Evolutionary conservation across 495 filamentous ascomycete species (phyloP).

Genomic region (Lophium mytilinum): DNA sequence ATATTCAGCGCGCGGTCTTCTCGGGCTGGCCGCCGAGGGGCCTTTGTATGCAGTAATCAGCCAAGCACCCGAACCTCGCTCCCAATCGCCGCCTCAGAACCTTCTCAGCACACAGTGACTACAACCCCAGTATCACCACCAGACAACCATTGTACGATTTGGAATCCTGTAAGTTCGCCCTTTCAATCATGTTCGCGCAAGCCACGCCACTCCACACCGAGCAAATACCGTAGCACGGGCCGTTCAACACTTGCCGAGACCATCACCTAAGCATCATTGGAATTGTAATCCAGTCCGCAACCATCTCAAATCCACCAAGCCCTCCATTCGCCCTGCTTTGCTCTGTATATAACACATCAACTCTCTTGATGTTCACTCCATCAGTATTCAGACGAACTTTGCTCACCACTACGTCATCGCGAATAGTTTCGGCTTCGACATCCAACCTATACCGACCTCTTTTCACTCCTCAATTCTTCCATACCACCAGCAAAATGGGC

Average conservation of each 20-base stretch:
- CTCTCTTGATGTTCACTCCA: constrained; percentile 21
- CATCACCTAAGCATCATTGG: constrained; percentile 11
- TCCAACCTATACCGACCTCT: constrained; percentile 25
- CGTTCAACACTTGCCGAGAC: neutral
- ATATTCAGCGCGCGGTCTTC: neutral
- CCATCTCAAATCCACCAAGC: neutral
- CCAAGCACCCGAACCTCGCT: neutral
- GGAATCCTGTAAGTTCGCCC: too few species aligned
- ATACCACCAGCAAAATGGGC: constrained; percentile 34
- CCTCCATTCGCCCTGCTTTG: neutral
- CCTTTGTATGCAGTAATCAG: constrained; percentile 1
- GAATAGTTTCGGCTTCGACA: constrained; percentile 27
- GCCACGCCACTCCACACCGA: too few species aligned
- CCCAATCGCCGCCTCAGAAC: too few species aligned
- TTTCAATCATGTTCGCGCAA: too few species aligned
- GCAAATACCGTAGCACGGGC: too few species aligned
- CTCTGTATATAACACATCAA: constrained; percentile 4
- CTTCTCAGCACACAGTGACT: neutral
- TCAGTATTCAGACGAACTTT: constrained; percentile 25
- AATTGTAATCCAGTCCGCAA: constrained; percentile 1
- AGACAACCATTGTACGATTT: too few species aligned
- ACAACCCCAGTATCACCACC: neutral
- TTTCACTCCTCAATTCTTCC: constrained; percentile 35
- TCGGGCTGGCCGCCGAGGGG: neutral
- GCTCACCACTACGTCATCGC: constrained; percentile 25